Conservation (phyloP, 345 rosid genomes). For the Moricandia moricandioides region DNA sequence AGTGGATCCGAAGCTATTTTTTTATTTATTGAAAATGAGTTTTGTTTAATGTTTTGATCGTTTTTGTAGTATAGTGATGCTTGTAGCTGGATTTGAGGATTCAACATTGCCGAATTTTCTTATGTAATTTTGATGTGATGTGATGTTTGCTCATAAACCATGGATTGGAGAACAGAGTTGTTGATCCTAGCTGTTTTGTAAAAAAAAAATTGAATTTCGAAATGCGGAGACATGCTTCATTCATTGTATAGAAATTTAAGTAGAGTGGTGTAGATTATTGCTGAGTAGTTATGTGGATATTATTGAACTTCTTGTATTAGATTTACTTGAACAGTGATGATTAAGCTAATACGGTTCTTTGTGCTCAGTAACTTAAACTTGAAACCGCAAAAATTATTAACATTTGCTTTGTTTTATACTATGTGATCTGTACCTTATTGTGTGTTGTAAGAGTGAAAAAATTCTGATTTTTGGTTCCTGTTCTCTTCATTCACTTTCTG, state of each 20-base stretch:
- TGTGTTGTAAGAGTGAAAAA: neutral
- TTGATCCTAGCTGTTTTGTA: neutral
- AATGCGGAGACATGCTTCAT: neutral
- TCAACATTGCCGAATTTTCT: neutral
- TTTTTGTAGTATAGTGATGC: neutral
- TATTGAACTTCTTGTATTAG: neutral
- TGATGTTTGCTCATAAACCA: constrained; percentile 2
- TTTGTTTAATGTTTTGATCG: neutral
- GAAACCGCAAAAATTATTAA: neutral
- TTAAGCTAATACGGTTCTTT: neutral
- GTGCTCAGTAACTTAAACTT: neutral
- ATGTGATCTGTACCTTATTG: neutral
- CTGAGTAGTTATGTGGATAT: neutral
- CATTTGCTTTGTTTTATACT: constrained; percentile 2
- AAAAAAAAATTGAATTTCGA: neutral
- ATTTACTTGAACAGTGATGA: neutral
- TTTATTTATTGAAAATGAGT: neutral
- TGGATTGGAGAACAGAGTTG: neutral
- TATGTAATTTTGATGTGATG: neutral
- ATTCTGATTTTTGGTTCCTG: neutral
- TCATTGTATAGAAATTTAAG: neutral
- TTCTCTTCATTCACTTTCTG: neutral
- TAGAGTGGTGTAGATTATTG: neutral
- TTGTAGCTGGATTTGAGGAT: constrained; percentile 22
- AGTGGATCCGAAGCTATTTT: neutral